Evolutionary conservation across 2,329 filamentous ascomycete species (phyloP).

Genomic region (Phialophora macrospora): DNA sequence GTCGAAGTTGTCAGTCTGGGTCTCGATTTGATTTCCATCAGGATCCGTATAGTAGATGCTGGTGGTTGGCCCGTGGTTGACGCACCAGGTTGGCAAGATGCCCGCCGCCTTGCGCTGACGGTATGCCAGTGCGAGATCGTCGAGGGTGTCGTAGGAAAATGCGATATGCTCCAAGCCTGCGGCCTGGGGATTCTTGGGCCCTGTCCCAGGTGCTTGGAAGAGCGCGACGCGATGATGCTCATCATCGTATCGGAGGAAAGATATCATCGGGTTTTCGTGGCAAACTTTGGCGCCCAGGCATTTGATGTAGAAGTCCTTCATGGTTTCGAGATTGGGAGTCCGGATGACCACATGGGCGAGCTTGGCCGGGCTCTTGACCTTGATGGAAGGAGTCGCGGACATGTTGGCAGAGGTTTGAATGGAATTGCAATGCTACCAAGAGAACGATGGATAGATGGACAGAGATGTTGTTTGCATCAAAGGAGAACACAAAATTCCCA

Average conservation of each 20-base stretch:
- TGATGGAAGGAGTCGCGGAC: too few species aligned
- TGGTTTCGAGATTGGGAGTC: neutral
- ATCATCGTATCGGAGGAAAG: conserved; percentile 25
- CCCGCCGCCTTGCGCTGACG: conserved; percentile 36
- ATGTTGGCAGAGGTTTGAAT: too few species aligned
- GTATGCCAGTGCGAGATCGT: conserved; percentile 48
- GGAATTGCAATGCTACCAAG: too few species aligned
- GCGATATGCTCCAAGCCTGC: conserved; percentile 52
- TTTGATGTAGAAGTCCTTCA: conserved; percentile 1
- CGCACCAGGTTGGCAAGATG: conserved; percentile 48
- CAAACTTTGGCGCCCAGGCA: neutral
- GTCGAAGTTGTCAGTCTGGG: conserved; percentile 53
- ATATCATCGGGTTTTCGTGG: neutral
- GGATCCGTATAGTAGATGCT: conserved; percentile 58
- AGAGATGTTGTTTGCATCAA: too few species aligned
- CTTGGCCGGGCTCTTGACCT: neutral
- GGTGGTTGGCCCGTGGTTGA: conserved; percentile 56
- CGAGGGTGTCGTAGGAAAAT: conserved; percentile 48
- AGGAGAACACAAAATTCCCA: too few species aligned
- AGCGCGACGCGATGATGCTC: conserved; percentile 53
- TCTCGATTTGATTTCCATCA: conserved; percentile 56
- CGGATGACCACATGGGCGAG: conserved; percentile 1
- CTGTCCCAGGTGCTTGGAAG: conserved; percentile 38
- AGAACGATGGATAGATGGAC: too few species aligned
- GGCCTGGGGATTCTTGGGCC: conserved; percentile 35